Percentiles rank a stretch among this genome's conserved stretches.
Evolutionary conservation across 2,329 filamentous ascomycete species (phyloP).

Genomic region (Aspergillus novoparasiticus): DNA sequence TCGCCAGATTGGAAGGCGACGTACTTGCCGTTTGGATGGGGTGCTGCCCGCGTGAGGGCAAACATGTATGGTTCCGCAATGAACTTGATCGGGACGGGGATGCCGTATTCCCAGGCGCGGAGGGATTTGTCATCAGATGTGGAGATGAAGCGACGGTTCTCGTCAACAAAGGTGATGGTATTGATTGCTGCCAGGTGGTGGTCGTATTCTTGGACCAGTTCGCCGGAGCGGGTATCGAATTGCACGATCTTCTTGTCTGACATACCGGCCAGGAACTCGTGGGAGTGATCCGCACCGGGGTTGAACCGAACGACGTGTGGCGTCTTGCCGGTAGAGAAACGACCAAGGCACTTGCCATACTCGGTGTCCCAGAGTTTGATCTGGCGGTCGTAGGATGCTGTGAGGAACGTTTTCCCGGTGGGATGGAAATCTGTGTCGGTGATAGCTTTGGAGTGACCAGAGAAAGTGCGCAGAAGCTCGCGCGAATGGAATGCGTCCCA

Average conservation of each 20-base stretch:
- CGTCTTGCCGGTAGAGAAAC: conserved; percentile 91
- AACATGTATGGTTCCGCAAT: conserved; percentile 99
- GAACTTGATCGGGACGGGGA: conserved; percentile 97
- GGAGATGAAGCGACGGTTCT: conserved; percentile 93
- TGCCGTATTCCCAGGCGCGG: conserved; percentile 97
- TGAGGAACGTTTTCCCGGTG: conserved; percentile 81
- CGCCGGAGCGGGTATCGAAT: conserved; percentile 81
- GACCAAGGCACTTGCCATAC: conserved; percentile 82
- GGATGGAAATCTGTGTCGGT: conserved; percentile 88
- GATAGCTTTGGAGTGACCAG: conserved; percentile 85
- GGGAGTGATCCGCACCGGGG: conserved; percentile 71
- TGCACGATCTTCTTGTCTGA: conserved; percentile 99
- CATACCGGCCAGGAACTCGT: conserved; percentile 96
- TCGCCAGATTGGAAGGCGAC: conserved; percentile 91
- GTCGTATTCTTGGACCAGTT: conserved; percentile 95
- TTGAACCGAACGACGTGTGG: conserved; percentile 96
- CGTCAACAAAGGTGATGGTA: conserved; percentile 94
- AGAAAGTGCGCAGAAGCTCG: conserved; percentile 87
- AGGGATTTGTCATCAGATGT: conserved; percentile 97
- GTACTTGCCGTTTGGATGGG: conserved; percentile 89
- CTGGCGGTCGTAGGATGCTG: conserved; percentile 88
- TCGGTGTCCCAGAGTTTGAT: conserved; percentile 99
- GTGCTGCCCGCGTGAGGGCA: conserved; percentile 80
- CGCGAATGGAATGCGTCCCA: conserved; percentile 92
- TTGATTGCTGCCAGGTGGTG: conserved; percentile 98